Evolutionary conservation across 2,329 filamentous ascomycete genomes (phyloP).

Genomic region (Diaporthe sp.): DNA sequence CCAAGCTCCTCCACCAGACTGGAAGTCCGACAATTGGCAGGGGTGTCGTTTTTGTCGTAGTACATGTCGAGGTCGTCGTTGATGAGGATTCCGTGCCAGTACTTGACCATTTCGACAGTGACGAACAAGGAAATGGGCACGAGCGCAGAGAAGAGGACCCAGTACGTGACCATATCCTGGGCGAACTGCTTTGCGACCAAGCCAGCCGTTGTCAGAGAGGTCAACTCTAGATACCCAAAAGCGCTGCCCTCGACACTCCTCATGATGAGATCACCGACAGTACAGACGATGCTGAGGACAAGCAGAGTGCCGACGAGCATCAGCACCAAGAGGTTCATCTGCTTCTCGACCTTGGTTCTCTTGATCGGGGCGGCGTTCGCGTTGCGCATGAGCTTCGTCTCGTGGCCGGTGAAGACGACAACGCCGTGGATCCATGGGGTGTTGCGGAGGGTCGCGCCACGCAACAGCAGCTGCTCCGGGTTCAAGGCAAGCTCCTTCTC

Average conservation of each 20-base stretch:
- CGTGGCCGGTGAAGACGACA: constrained; percentile 96
- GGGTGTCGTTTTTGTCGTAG: constrained; percentile 93
- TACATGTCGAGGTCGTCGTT: constrained; percentile 99
- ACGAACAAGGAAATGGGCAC: constrained; percentile 98
- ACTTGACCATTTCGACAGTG: constrained; percentile 97
- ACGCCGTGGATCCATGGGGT: constrained; percentile 97
- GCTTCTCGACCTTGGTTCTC: constrained; percentile 92
- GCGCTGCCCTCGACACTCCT: constrained; percentile 71
- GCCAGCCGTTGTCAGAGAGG: constrained; percentile 63
- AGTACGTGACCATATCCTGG: constrained; percentile 96
- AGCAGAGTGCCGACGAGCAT: constrained; percentile 89
- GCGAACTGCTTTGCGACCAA: constrained; percentile 82
- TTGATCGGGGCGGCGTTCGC: constrained; percentile 98
- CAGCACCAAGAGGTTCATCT: constrained; percentile 93
- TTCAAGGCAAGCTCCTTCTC: constrained; percentile 92
- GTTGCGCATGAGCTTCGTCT: constrained; percentile 99
- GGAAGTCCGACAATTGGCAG: constrained; percentile 94
- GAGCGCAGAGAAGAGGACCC: constrained; percentile 96
- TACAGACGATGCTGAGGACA: constrained; percentile 86
- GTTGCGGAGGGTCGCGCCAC: constrained; percentile 93
- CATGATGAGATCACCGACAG: constrained; percentile 88
- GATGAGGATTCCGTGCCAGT: constrained; percentile 97
- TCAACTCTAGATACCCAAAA: constrained; percentile 79
- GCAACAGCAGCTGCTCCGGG: constrained; percentile 91
- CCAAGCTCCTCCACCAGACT: constrained; percentile 96